phyloP scores from a whole-genome alignment of 176 grass and related monocot species.

The Aegilops bicornis region DNA sequence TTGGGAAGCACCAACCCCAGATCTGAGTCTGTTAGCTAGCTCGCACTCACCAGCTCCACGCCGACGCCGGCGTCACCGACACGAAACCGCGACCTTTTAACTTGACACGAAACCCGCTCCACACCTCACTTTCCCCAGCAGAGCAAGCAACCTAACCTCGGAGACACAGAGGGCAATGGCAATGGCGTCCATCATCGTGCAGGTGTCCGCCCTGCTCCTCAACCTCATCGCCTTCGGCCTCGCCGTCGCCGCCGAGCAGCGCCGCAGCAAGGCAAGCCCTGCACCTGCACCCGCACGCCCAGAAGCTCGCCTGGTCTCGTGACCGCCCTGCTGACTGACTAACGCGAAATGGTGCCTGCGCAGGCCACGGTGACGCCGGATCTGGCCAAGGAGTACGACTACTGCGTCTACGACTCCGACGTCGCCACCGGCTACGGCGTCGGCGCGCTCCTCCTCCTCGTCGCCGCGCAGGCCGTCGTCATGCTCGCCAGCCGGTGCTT shows the following conservation, averaged over 20 bases:
- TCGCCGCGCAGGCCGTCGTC: slow-evolving; percentile 57
- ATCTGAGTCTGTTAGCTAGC: neutral
- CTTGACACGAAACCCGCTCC: neutral
- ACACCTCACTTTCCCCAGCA: neutral
- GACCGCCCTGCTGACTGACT: too few species aligned
- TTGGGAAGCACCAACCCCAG: neutral
- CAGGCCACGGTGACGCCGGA: slow-evolving; percentile 64
- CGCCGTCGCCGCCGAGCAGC: slow-evolving; percentile 90
- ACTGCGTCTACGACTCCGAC: slow-evolving; percentile 87
- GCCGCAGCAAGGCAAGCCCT: slow-evolving; percentile 64
- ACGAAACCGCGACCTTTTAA: slow-evolving; percentile 25
- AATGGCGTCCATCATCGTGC: slow-evolving; percentile 70
- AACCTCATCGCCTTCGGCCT: slow-evolving; percentile 85
- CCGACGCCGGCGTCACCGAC: slow-evolving; percentile 27
- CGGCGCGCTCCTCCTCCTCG: slow-evolving; percentile 75
- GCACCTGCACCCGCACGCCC: neutral
- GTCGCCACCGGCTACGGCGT: slow-evolving; percentile 79
- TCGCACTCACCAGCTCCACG: neutral
- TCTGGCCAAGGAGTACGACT: slow-evolving; percentile 62
- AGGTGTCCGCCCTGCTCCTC: slow-evolving; percentile 59
- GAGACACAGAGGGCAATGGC: neutral
- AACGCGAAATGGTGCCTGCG: neutral
- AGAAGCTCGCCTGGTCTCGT: too few species aligned
- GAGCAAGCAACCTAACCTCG: too few species aligned
- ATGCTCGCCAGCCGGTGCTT: slow-evolving; percentile 73